Evolutionary conservation across 1,284 basidiomycete genomes (phyloP).

Genomic region (Xerocomus amazonicus): DNA sequence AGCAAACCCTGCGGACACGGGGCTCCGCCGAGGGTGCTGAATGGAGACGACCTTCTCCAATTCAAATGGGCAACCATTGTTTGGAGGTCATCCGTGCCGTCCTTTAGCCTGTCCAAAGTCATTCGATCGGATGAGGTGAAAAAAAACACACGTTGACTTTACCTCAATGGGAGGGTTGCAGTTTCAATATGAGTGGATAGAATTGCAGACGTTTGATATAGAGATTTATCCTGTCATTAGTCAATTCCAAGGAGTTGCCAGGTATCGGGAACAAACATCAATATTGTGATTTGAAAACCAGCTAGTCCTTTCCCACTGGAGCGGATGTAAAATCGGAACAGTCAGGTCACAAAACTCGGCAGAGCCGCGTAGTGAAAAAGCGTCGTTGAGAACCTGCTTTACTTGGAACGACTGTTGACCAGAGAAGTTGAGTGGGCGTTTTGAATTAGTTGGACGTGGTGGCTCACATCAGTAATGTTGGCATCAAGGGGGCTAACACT

Average conservation of each 20-base stretch:
- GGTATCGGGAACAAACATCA: conserved; percentile 38
- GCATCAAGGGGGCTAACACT: conserved; percentile 34
- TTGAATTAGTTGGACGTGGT: conserved; percentile 3
- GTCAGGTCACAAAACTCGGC: conserved; percentile 51
- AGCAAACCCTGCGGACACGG: conserved; percentile 40
- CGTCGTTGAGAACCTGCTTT: conserved; percentile 52
- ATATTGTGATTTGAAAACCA: conserved; percentile 44
- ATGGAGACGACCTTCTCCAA: conserved; percentile 50
- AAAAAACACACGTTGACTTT: conserved; percentile 8
- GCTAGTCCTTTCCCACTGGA: conserved; percentile 34
- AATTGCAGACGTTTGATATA: conserved; percentile 60
- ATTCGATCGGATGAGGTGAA: background rate
- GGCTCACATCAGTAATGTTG: conserved; percentile 44
- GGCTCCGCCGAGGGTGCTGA: conserved; percentile 56
- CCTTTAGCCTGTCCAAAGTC: conserved; percentile 37
- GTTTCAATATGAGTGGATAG: conserved; percentile 67
- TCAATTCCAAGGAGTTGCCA: background rate
- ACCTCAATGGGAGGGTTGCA: conserved; percentile 64
- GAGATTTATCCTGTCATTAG: conserved; percentile 36
- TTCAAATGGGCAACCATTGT: conserved; percentile 50
- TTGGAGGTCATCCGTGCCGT: conserved; percentile 41
- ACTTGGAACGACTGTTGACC: conserved; percentile 32
- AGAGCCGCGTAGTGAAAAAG: conserved; percentile 51
- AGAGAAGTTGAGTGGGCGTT: conserved; percentile 1
- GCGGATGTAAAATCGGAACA: conserved; percentile 53